phyloP scores from a whole-genome alignment of 257 asterid species.

The Verbena officinalis region DNA sequence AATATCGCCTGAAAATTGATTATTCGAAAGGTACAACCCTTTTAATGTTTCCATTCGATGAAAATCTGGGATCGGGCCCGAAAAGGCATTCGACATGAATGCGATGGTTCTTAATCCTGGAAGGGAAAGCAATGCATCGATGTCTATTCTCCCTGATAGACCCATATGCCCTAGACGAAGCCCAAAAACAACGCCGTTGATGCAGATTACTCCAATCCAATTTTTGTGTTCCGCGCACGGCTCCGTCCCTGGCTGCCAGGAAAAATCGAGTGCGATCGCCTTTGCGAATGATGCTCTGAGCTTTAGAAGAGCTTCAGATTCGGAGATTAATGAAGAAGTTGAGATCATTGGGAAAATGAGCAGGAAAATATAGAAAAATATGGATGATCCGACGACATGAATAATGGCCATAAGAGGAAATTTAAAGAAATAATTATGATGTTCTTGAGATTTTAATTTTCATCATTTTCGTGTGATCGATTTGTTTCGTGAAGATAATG shows the following conservation, averaged over 20 bases:
- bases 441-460: slow-evolving; percentile 1
- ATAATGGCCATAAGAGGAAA: slow-evolving; percentile 49
- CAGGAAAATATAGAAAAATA: slow-evolving; percentile 34
- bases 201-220: slow-evolving; percentile 67
- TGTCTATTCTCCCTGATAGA: slow-evolving; percentile 63
- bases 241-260: slow-evolving; percentile 69
- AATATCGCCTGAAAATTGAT: slow-evolving; percentile 72
- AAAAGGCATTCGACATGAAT: slow-evolving; percentile 48
- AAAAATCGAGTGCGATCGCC: slow-evolving; percentile 51
- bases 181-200: slow-evolving; percentile 44
- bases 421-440: neutral
- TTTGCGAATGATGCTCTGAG: slow-evolving; percentile 55
- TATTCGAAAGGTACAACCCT: slow-evolving; percentile 57
- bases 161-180: slow-evolving; percentile 52
- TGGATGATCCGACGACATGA: slow-evolving; percentile 36
- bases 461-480: slow-evolving; percentile 3
- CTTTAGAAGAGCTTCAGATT: slow-evolving; percentile 64
- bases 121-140: slow-evolving; percentile 60
- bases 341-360: slow-evolving; percentile 25
- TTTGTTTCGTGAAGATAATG: slow-evolving; percentile 19
- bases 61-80: slow-evolving; percentile 80
- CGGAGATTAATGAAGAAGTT: slow-evolving; percentile 37
- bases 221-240: slow-evolving; percentile 46
- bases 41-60: slow-evolving; percentile 49
- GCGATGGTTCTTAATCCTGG: slow-evolving; percentile 54